Base-by-base conservation (phyloP, 306 rosid genomes). In the Acacia acuminata region DNA sequence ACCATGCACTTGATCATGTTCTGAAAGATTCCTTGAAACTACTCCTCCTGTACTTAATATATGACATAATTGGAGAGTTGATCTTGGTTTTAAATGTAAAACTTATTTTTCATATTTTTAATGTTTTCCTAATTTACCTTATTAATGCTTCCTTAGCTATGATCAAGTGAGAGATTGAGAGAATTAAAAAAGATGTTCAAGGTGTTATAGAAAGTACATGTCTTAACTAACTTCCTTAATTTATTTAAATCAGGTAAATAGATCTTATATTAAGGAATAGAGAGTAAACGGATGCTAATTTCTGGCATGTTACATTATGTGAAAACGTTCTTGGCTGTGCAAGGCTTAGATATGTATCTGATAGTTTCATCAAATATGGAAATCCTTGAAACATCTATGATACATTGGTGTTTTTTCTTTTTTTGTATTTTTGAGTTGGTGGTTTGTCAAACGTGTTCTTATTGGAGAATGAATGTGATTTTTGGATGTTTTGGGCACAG, bases 401-500 rank as follows among this genome's bases (percentile, higher is more conserved):
- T 14, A 63, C 10, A 6, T 63, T 25, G 40, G 10, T 13, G 40
- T 30, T 19, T 15, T 14, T 15, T 1, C 16, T 27, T 27, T 56
- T 56, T 40, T 50, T 25, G 1, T 8, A 16, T 24, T 32, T 73
- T 40, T 50, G 9, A 40, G 51, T 40, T 44, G 25, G 60, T 22
- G 27, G 44, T 38, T 58, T 51, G 5, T 32, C 44, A 44, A 72
- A 0, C 3, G 43, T 79, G 56, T 56, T 20, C 71, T 68, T 60
- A 12, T 48, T 55, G 77, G 80, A 56, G 47, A 77, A 48, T 84
- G 43, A 27, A 3, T 64, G 43, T 34, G 51, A 14, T 88, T 85
- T 73, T 32, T 15, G 25, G 20, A 48, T 85, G 77, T 69, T 73
- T 80, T 60, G 78, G 77, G 73, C 71, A 79, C 92, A 91, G 91